Base-by-base conservation (phyloP, 2,329 filamentous ascomycete species). In the Botryosphaeria dothidea region DNA sequence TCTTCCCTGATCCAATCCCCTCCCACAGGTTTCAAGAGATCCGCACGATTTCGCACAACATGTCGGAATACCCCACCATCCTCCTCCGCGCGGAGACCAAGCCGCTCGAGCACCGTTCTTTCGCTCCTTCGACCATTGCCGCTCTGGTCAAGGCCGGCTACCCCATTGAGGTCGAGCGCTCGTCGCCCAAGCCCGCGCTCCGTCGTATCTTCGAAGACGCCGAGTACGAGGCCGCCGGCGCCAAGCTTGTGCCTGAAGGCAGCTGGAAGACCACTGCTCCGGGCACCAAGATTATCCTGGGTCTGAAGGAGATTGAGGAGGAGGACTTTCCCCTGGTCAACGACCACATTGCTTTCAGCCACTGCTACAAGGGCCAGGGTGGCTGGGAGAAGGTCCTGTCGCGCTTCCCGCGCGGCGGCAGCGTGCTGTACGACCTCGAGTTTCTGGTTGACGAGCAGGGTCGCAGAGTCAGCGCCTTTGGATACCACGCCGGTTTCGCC, bases 351-450 rank as follows among this genome's bases (percentile, higher is more conserved):
- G 76, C 78, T 67, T 80, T 80, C 69, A 75, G 75, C 15, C 78
- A 80, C 67, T 79, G 76, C 71, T 80, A 79, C 71, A 80, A 80
- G 72, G 69, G 75, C 67, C 78, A 80, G 67, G 77, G 69, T 65
- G 78, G 77, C 45, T 97, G 92, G 92, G 87, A 92, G 65, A 85
- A 86, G 46, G 91, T 92, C 5, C 86, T 97, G n/a, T 84, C 88
- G 65, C 86, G 93, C 64, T 97, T 93, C 77, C 85, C 90, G 29
- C 85, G 87, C 25, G 92, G 92, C 65, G 87, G 88, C 63, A 92
- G 92, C 70, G 89, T 86, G 0, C 86, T 97, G 15, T 86, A 93
- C 66, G 93, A 97, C 73, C 85, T 97, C 41, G 93, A 97, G 76
- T 97, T 97, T 76, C 83, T 97, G 41, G 86, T 87, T 43, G 90